Evolutionary conservation across 345 rosid genomes (phyloP).

Genomic region (Salix arbutifolia): DNA sequence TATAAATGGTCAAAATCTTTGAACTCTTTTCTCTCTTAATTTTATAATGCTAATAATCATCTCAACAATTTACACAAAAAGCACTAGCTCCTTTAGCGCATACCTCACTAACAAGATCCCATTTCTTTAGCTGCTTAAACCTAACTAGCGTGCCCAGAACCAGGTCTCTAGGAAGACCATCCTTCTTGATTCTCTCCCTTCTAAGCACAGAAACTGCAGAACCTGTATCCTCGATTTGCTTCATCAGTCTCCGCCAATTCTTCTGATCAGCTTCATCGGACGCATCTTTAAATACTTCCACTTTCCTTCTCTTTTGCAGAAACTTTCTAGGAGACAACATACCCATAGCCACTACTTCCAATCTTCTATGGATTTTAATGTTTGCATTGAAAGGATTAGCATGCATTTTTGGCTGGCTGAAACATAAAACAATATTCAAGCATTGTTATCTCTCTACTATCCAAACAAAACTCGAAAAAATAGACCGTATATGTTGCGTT

Average conservation of each 20-base stretch:
- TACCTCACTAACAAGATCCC: slow-evolving; percentile 90
- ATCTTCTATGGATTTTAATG: slow-evolving; percentile 26
- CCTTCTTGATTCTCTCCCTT: slow-evolving; percentile 37
- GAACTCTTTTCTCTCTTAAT: not conserved
- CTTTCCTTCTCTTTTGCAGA: slow-evolving; percentile 64
- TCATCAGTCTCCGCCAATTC: slow-evolving; percentile 80
- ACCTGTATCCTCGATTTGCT: slow-evolving; percentile 62
- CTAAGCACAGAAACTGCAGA: slow-evolving; percentile 65
- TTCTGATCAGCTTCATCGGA: slow-evolving; percentile 71
- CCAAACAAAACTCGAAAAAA: not conserved
- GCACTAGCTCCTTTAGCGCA: slow-evolving; percentile 1
- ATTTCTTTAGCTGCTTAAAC: slow-evolving; percentile 85
- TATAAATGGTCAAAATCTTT: not conserved
- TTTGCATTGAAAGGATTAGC: slow-evolving; percentile 9
- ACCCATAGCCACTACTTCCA: slow-evolving; percentile 61
- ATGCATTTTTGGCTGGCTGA: slow-evolving; percentile 29
- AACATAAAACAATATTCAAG: not conserved
- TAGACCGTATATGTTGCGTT: no score
- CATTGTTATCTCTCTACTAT: not conserved
- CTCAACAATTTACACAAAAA: not conserved
- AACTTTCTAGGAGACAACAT: slow-evolving; percentile 81
- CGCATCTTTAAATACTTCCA: slow-evolving; percentile 66
- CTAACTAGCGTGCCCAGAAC: slow-evolving; percentile 86
- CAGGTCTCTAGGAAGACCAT: slow-evolving; percentile 58
- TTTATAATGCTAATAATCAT: not conserved